These are phyloP conservation scores for Phaeolepiota aurea DNA, from an alignment of 768 basidiomycete genomes.

Conservation along the genomic window DNA sequence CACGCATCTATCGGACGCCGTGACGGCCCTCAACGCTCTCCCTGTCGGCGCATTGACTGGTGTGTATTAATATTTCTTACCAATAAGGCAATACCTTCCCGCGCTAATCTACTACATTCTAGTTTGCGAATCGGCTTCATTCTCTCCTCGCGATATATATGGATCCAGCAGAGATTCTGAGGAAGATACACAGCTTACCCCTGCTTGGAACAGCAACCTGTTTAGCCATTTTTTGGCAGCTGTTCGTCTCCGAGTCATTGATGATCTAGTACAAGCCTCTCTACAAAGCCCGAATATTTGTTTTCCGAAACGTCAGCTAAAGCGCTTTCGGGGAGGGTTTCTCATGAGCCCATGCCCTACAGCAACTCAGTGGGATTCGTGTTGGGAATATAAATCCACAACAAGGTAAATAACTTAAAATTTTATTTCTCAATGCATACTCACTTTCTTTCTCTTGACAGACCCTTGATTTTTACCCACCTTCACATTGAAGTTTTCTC, in stretches of 20 bases:
- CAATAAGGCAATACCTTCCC: neutral
- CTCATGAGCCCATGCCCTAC: constrained; percentile 38
- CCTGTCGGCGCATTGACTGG: constrained; percentile 42
- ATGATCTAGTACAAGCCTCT: constrained; percentile 44
- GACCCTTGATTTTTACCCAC: constrained; percentile 54
- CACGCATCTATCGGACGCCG: constrained; percentile 19
- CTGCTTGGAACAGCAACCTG: too few relatives aligned
- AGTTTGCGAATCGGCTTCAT: neutral
- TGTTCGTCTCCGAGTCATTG: constrained; percentile 43
- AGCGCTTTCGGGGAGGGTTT: constrained; percentile 54
- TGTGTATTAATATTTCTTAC: constrained; percentile 23
- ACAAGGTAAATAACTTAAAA: constrained; percentile 27
- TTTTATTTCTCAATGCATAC: constrained; percentile 1
- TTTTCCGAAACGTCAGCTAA: constrained; percentile 23
- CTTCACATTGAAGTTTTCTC: constrained; percentile 43
- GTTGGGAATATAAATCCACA: constrained; percentile 50
- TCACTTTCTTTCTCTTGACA: constrained; percentile 15
- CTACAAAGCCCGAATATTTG: constrained; percentile 13
- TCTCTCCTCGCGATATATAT: constrained; percentile 1
- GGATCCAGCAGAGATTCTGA: neutral
- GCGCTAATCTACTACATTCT: neutral
- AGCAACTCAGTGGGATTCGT: constrained; percentile 53
- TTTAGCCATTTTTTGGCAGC: constrained; percentile 55
- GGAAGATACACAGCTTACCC: too few relatives aligned
- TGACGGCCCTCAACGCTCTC: constrained; percentile 25